Evolutionary conservation across 176 grass and related monocot genomes (phyloP), one percentile per base, ranked within the genome.

Genomic region (Eleusine indica): DNA sequence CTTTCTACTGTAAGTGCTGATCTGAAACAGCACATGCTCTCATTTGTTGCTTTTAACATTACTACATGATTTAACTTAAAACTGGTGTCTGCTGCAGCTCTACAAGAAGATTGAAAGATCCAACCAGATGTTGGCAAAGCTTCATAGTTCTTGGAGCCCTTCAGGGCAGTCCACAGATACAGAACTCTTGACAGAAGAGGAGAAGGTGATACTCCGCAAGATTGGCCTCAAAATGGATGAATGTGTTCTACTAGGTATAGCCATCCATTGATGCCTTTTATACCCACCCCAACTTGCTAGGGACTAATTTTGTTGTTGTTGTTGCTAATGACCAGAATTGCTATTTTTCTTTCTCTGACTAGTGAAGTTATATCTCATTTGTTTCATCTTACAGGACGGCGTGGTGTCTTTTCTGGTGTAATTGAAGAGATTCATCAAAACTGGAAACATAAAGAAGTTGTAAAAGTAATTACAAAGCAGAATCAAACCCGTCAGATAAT

Each of bases 371-470:
- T 77, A 43, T 68, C 15, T 56, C 32, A 39, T 68, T 86, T 60
- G 25, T 66, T 86, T 86, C 49, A 22, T 44, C 52, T 67, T 54
- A 15, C 83, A 98, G 96, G 96, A 56, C 95, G 93, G 73, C 91
- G 96, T 22, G 93, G 96, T 78, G 79, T 98, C 62, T 98, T 94
- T 82, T 89, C 89, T 68, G 93, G 91, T 64, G 89, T 98, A 81
- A 90, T 96, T 82, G 93, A 80, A 81, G 91, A 91, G 77, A 92
- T 94, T 87, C 96, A 95, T 80, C 93, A 94, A 73, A 89, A 96
- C 66, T 98, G 91, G 91, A 98, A 98, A 81, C 87, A 98, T 85
- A 88, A 83, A 90, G 96, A 98, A 78, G 72, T 95, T 54, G 96
- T 90, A 14, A 98, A 98, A 92, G 80, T 95, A 84, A 92, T 95